Evolutionary conservation across 1,284 basidiomycete genomes (phyloP), one percentile per base, ranked within the genome.

Genomic region (Mrakiaceae sp.): DNA sequence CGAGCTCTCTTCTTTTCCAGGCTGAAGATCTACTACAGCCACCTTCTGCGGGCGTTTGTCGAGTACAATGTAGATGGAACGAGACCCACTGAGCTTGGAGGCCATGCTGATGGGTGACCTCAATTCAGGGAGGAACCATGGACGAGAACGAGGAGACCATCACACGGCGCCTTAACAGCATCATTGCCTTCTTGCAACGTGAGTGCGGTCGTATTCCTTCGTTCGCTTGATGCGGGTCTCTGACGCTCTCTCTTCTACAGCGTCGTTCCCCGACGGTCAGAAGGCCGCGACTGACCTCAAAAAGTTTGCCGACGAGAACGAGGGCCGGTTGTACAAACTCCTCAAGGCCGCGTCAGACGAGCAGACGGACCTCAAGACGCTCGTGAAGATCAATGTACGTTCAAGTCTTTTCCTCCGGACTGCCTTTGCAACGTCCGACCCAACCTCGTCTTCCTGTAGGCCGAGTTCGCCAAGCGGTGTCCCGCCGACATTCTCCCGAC

Each of bases 241-340:
- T 27, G 27, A 11, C 12, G 40, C 39, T 51, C 50, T 43, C 9
- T 43, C 11, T 12, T 40, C 60, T 63, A 11, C 67, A 85, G 84
- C 69, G 14, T 75, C 75, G 58, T 88, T 85, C 69, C 80, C 84
- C 3, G 92, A 97, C 62, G 79, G 83, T 0, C 80, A 83, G 52
- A 89, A 89, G 72, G 87, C 85, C 0, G 77, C 79, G 2, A 87
- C 88, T 64, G 93, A 97, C 71, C 77, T 99, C 39, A 79, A 84
- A 27, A 75, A 83, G 0, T 97, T 98, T 70, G 93, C 93, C 1
- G 87, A 87, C 67, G 77, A 86, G 50, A 97, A 97, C 74, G 92
- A 97, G 71, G 81, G 81, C 27, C 82, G 90, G 59, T 78, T 95
- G 9, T 96, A 93, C 78, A 91, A 88, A 74, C 79, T 94, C 4